Percentiles rank a stretch among this genome's conserved stretches.
phyloP scores from a whole-genome alignment of 2,329 filamentous ascomycete genomes.

The Exophiala oligosperma region DNA sequence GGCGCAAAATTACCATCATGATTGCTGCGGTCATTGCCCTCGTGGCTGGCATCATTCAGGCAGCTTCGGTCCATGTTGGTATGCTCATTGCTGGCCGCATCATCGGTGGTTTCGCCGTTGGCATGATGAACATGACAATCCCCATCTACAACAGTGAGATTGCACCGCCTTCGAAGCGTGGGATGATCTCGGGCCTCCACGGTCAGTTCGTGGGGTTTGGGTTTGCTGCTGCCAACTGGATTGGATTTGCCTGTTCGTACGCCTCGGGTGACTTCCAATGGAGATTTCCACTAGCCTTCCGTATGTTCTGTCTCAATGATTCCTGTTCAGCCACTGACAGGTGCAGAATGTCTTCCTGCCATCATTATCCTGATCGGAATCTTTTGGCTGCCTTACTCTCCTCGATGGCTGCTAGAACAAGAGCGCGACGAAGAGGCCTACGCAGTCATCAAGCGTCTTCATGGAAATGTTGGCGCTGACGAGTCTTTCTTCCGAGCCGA shows the following conservation, averaged over 20 bases:
- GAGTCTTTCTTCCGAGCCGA: slow-evolving; percentile 41
- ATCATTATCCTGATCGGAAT: neutral
- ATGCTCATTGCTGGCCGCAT: slow-evolving; percentile 21
- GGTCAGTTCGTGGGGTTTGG: neutral
- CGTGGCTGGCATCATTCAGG: slow-evolving; percentile 1
- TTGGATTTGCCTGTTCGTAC: slow-evolving; percentile 26
- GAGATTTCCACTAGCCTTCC: slow-evolving; percentile 40
- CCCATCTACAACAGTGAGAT: slow-evolving; percentile 11
- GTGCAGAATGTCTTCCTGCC: too few relatives aligned
- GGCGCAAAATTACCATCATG: slow-evolving; percentile 11
- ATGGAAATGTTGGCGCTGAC: slow-evolving; percentile 56
- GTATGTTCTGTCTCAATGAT: slow-evolving; percentile 43
- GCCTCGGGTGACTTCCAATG: neutral
- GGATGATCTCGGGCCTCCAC: neutral
- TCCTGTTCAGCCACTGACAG: slow-evolving; percentile 4
- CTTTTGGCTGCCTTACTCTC: slow-evolving; percentile 11
- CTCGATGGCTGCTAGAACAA: slow-evolving; percentile 20
- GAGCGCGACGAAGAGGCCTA: slow-evolving; percentile 41
- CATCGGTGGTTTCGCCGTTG: slow-evolving; percentile 13
- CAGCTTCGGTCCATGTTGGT: neutral
- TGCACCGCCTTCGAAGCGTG: slow-evolving; percentile 13
- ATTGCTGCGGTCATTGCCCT: slow-evolving; percentile 5
- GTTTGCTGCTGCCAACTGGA: slow-evolving; percentile 14
- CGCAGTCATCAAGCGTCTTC: slow-evolving; percentile 61
- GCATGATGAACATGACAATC: slow-evolving; percentile 4